Percentiles rank a stretch among this genome's conserved stretches.
These are phyloP conservation scores for Phytophthora idaei DNA, from an alignment of 352 stramenopile genomes.

Conservation along the genomic window DNA sequence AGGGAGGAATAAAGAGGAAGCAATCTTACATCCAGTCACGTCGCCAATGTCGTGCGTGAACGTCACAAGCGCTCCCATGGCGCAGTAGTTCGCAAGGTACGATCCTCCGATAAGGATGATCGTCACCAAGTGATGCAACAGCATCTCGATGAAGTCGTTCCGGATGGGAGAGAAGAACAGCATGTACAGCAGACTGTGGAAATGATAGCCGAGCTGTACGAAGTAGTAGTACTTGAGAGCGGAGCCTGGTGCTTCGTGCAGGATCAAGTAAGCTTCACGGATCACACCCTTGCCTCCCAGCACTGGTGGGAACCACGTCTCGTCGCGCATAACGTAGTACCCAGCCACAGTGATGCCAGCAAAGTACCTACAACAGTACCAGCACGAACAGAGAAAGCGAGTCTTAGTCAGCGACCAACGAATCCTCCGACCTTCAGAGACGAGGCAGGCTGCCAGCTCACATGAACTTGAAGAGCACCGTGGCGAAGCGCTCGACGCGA, in stretches of 20 bases:
- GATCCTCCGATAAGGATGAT: slow-evolving; percentile 65
- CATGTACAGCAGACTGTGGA: slow-evolving; percentile 63
- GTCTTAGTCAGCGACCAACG: slow-evolving; percentile 17
- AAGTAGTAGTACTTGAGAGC: slow-evolving; percentile 56
- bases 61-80: slow-evolving; percentile 49
- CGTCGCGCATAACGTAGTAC: slow-evolving; percentile 52
- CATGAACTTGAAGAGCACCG: slow-evolving; percentile 47
- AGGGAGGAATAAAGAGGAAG: background rate
- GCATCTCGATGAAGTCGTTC: slow-evolving; percentile 69
- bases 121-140: slow-evolving; percentile 61
- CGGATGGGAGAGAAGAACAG: slow-evolving; percentile 59
- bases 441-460: slow-evolving; percentile 16
- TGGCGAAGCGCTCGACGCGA: slow-evolving; percentile 43
- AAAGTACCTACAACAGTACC: slow-evolving; percentile 36
- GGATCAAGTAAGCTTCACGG: slow-evolving; percentile 33
- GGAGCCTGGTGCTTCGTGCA: slow-evolving; percentile 37
- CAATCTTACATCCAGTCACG: slow-evolving; percentile 53
- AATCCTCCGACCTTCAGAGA: slow-evolving; percentile 28
- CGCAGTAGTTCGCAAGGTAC: slow-evolving; percentile 59
- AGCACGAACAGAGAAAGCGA: slow-evolving; percentile 2
- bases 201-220: slow-evolving; percentile 63
- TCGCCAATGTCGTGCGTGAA: slow-evolving; percentile 67
- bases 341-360: slow-evolving; percentile 38
- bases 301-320: slow-evolving; percentile 52
- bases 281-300: slow-evolving; percentile 48